These are phyloP conservation scores for Rhodotorula sp. DNA, from an alignment of 1,284 basidiomycete species.

Conservation along the genomic window DNA sequence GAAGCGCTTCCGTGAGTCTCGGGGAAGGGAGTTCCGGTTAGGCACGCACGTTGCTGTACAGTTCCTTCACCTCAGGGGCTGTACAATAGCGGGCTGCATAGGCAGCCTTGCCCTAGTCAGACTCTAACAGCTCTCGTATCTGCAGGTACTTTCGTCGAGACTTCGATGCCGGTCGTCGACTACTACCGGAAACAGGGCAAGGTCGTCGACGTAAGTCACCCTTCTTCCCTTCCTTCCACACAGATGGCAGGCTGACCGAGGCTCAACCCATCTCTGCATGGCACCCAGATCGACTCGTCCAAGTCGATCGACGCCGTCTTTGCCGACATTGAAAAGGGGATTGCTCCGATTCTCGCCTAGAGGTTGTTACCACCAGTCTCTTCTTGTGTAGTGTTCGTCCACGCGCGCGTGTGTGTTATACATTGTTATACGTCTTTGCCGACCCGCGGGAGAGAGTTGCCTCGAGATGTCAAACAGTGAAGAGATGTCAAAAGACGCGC, in stretches of 20 bases:
- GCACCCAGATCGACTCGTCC: slow-evolving; percentile 83
- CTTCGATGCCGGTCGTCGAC: slow-evolving; percentile 95
- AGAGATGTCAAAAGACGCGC: too few relatives aligned
- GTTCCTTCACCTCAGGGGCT: too few relatives aligned
- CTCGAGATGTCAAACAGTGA: too few relatives aligned
- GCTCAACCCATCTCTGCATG: too few relatives aligned
- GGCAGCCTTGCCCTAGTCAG: background rate
- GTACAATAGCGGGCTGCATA: too few relatives aligned
- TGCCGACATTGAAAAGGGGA: slow-evolving; percentile 44
- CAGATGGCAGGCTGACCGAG: background rate
- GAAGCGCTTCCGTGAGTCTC: slow-evolving; percentile 83
- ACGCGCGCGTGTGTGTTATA: too few relatives aligned
- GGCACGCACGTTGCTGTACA: background rate
- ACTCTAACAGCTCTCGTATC: background rate
- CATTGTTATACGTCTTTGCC: too few relatives aligned
- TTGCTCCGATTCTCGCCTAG: slow-evolving; percentile 24
- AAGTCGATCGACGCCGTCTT: slow-evolving; percentile 73
- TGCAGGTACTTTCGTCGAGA: slow-evolving; percentile 80
- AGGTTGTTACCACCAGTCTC: too few relatives aligned
- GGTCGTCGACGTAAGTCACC: slow-evolving; percentile 70
- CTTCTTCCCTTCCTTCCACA: background rate
- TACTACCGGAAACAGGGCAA: slow-evolving; percentile 71
- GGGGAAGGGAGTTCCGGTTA: background rate
- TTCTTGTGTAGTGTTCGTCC: too few relatives aligned
- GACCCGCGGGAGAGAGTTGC: too few relatives aligned